These are phyloP conservation scores for Neurospora cerealis DNA, from an alignment of 495 filamentous ascomycete species.

Conservation along the genomic window DNA sequence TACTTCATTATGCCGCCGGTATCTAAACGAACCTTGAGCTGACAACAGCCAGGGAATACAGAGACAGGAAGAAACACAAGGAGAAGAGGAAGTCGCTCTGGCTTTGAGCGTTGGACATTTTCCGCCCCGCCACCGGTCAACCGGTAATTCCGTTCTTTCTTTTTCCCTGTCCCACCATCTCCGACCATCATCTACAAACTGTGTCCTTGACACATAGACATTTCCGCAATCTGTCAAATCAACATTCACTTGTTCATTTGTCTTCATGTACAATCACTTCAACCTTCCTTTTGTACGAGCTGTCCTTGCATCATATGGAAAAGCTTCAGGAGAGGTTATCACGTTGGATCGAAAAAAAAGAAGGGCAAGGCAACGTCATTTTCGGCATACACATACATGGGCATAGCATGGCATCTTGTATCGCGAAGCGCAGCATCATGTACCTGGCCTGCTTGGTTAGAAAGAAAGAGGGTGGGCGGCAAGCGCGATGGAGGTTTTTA, in stretches of 20 bases:
- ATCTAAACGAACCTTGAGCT: slow-evolving; percentile 9
- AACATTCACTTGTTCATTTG: not conserved
- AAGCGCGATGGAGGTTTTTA: not conserved
- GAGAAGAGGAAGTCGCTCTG: not conserved
- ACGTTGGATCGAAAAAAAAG: not conserved
- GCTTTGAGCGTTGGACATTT: not conserved
- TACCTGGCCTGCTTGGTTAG: not conserved
- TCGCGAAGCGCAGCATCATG: not conserved
- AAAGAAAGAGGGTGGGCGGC: not conserved
- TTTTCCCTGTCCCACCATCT: not conserved
- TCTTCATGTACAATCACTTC: not conserved
- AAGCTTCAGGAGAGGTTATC: not conserved
- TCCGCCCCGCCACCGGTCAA: not conserved
- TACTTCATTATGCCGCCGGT: slow-evolving; percentile 21
- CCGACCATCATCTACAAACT: not conserved
- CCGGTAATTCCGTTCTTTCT: not conserved
- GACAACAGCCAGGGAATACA: not conserved
- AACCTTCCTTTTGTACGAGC: not conserved
- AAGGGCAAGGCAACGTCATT: not conserved
- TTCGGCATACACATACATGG: not conserved
- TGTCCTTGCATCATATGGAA: not conserved
- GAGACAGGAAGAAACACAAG: not conserved
- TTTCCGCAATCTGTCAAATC: not conserved
- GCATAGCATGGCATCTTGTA: not conserved
- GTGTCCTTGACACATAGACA: not conserved